Evolutionary conservation across 106 monocot genomes (phyloP), one percentile per base, ranked within the genome.

Genomic region (Ottelia alismoides): DNA sequence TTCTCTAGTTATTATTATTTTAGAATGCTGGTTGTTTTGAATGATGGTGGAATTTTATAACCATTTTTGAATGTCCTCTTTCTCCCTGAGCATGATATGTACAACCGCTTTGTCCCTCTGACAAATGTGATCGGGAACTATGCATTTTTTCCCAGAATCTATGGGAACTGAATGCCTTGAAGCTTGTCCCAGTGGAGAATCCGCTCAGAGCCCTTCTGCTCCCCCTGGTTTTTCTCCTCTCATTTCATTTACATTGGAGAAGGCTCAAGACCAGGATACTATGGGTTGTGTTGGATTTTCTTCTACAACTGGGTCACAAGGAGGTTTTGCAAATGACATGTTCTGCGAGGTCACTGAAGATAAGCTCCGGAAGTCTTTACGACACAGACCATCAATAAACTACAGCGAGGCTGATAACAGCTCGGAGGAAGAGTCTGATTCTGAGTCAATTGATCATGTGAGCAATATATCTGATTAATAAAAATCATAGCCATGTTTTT

Each of bases 161-260:
- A n/a, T 82, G 82, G 76, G 75, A 3, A 55, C 72, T 25, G 75
- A 74, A 67, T 75, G 65, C 55, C 40, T 76, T 22, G 63, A 47
- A 52, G 57, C 71, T 66, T 35, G 19, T n/a, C 19, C 70, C 30
- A 74, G 54, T 22, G 64, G 66, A 47, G 72, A 70, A 11, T 32
- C 75, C 56, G 70, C 65, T 31, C 51, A 21, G 17, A 62, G 64
- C 27, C 75, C 78, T 51, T 62, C 69, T 55, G 59, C 81, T 72
- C 90, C 90, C 25, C 90, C 91, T 20, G 91, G 91, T 21, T 91
- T 85, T 65, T 67, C 28, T 4, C 58, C 81, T 16, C 40, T 69
- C 7, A 53, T 29, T 23, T 61, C 81, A 56, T 76, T 89, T 48
- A 58, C 76, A 40, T 77, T 89, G 47, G 53, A 74, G 20, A 72